These are phyloP conservation scores for Euphrasia arctica DNA, from an alignment of 305 asterid species.

Conservation along the genomic window DNA sequence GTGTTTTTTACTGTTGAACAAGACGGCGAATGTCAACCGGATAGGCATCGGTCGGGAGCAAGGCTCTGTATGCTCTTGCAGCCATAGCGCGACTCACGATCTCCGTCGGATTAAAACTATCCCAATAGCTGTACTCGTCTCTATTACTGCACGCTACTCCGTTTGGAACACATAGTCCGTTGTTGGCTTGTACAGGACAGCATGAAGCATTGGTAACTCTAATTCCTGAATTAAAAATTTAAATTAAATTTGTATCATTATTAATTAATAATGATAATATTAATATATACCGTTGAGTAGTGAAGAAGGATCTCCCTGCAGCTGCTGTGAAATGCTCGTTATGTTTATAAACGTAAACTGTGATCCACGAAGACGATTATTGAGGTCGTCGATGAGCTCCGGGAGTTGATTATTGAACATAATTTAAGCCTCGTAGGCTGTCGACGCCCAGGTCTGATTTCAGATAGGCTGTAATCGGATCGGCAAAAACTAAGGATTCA, in stretches of 20 bases:
- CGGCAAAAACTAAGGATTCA: conserved; percentile 35
- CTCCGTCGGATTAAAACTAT: conserved; percentile 40
- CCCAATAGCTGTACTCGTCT: conserved; percentile 31
- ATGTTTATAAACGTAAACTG: conserved; percentile 36
- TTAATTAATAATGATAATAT: too few relatives aligned
- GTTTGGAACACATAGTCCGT: conserved; percentile 35
- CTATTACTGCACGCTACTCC: conserved; percentile 35
- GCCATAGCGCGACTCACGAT: conserved; percentile 24
- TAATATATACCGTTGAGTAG: conserved; percentile 21
- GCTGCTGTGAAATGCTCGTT: conserved; percentile 26
- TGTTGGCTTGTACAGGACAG: conserved; percentile 25
- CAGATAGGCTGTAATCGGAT: conserved; percentile 38
- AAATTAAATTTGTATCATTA: too few relatives aligned
- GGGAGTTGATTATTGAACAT: conserved; percentile 38
- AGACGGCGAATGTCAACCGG: conserved; percentile 40
- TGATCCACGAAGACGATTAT: conserved; percentile 28
- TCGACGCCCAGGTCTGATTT: conserved; percentile 17
- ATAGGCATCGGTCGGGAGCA: conserved; percentile 28
- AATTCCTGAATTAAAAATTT: conserved; percentile 13
- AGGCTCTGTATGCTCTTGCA: conserved; percentile 29
- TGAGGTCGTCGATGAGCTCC: conserved; percentile 34
- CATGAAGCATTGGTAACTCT: conserved; percentile 30
- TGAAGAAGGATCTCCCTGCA: conserved; percentile 27
- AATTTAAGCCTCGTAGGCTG: conserved; percentile 45
- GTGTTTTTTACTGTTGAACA: conserved; percentile 8